Conservation (phyloP, 2,329 filamentous ascomycete species). For the Penicillium sp. region DNA sequence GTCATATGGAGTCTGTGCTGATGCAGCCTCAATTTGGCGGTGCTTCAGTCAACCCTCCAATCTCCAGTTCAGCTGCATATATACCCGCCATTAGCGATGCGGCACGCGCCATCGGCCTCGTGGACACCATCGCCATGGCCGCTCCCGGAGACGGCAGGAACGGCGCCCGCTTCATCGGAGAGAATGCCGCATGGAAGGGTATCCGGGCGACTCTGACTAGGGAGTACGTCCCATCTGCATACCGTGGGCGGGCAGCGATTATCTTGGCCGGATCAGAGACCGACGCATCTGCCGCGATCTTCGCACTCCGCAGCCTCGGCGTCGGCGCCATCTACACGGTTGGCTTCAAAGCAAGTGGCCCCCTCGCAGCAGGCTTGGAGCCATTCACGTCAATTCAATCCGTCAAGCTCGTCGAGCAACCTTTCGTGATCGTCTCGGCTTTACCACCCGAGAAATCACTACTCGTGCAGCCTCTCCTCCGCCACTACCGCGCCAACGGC, state of each 20-base stretch:
- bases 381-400: constrained; percentile 70
- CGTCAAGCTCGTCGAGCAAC: constrained; percentile 74
- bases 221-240: constrained; percentile 79
- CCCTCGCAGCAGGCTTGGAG: constrained; percentile 64
- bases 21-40: constrained; percentile 75
- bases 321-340: constrained; percentile 81
- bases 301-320: constrained; percentile 71
- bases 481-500: constrained; percentile 61
- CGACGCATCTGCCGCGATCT: constrained; percentile 75
- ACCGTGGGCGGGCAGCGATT: constrained; percentile 71
- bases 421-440: constrained; percentile 79
- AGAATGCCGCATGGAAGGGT: constrained; percentile 83
- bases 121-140: constrained; percentile 75
- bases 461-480: constrained; percentile 72
- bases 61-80: constrained; percentile 58
- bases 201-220: constrained; percentile 77
- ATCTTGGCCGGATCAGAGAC: constrained; percentile 70
- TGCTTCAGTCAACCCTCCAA: constrained; percentile 73
- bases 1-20: constrained; percentile 68
- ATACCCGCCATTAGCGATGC: constrained; percentile 70
- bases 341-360: constrained; percentile 64
- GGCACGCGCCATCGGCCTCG: constrained; percentile 72
- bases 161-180: constrained; percentile 60
- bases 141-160: constrained; percentile 26
- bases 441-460: constrained; percentile 75